A percentile compares a stretch with the other conserved stretches of the same genome.
Conservation (phyloP, 1,284 basidiomycete species). For the Tylopilus orsonianus region DNA sequence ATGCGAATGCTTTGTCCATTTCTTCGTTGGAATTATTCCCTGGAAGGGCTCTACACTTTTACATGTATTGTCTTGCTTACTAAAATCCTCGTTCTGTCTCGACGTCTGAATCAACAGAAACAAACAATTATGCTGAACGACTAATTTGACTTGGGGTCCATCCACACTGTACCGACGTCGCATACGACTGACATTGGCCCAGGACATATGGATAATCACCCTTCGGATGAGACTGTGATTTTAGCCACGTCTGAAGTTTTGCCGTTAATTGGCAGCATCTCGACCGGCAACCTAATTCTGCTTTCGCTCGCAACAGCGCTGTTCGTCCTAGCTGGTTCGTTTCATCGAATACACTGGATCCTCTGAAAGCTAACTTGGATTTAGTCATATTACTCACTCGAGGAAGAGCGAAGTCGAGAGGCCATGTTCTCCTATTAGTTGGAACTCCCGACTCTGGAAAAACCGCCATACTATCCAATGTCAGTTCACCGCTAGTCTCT, state of each 20-base stretch:
- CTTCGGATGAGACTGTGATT: conserved; percentile 3
- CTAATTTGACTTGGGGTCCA: not conserved
- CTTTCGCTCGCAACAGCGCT: conserved; percentile 27
- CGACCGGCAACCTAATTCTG: conserved; percentile 21
- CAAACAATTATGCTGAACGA: conserved; percentile 17
- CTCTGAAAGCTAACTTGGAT: conserved; percentile 16
- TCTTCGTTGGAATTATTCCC: no score
- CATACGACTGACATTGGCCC: not conserved
- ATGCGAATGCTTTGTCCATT: no score
- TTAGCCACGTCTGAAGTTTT: conserved; percentile 18
- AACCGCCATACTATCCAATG: conserved; percentile 62
- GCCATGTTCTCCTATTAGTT: conserved; percentile 61
- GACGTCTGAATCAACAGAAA: conserved; percentile 16
- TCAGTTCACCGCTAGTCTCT: conserved; percentile 31
- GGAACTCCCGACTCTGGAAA: conserved; percentile 75
- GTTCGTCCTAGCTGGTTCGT: conserved; percentile 28
- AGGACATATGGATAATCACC: conserved; percentile 13
- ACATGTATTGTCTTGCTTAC: no score
- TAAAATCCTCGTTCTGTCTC: no score
- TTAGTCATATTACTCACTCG: conserved; percentile 42
- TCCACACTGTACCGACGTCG: no score
- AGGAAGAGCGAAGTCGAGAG: conserved; percentile 46
- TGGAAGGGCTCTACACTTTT: no score
- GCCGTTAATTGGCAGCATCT: conserved; percentile 23
- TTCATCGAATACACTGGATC: not conserved